These are phyloP conservation scores for Chalaropsis ovoidea DNA, from an alignment of 2,329 filamentous ascomycete species.

Conservation along the genomic window DNA sequence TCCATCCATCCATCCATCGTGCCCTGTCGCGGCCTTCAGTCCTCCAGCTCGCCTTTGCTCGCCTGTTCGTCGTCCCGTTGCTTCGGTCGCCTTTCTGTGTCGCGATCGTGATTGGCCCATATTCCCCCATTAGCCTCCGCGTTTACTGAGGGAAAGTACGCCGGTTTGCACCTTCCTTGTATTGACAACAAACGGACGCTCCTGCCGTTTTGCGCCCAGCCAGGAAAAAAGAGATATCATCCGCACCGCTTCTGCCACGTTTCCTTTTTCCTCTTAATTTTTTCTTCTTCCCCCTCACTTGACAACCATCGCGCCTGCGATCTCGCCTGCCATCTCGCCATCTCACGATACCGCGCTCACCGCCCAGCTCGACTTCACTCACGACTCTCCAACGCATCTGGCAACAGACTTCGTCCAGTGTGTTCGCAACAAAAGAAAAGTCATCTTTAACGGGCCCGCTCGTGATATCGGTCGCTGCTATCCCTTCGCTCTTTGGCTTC, in stretches of 20 bases:
- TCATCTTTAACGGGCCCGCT: not conserved
- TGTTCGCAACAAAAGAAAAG: not conserved
- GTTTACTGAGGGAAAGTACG: not conserved
- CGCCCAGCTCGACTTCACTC: not conserved
- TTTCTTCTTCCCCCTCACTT: not conserved
- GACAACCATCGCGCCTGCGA: not conserved
- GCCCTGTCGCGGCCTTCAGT: too few species aligned
- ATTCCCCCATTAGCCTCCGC: not conserved
- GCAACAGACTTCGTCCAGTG: not conserved
- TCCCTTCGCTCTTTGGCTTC: not conserved
- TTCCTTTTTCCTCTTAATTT: not conserved
- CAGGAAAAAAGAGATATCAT: not conserved
- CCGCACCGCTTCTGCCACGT: not conserved
- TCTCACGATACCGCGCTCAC: not conserved
- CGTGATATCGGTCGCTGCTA: not conserved
- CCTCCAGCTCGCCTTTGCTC: not conserved
- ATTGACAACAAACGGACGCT: not conserved
- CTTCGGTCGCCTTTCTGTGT: not conserved
- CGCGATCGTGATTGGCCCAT: not conserved
- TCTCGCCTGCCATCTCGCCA: not conserved
- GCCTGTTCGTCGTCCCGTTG: not conserved
- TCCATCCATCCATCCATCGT: not conserved
- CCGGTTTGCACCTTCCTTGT: not conserved
- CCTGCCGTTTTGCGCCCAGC: not conserved
- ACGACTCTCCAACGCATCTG: not conserved